Base-by-base conservation (phyloP, 2,329 filamentous ascomycete species). In the Taxawa tesnikishii region DNA sequence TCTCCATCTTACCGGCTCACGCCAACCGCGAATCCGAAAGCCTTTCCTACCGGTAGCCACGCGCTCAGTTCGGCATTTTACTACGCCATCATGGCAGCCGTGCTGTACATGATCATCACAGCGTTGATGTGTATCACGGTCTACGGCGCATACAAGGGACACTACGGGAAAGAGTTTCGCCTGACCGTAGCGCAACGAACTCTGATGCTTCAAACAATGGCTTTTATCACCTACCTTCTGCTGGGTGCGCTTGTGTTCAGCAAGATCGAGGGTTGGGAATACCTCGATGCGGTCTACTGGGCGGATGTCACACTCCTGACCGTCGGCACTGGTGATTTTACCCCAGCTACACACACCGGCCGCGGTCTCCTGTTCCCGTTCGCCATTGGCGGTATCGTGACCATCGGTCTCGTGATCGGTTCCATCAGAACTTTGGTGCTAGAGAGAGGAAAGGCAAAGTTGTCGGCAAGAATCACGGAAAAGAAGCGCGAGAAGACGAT, bases 21-120 rank as follows among this genome's bases (percentile, higher is more conserved):
- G 10, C 36, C 50, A 25, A 49, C 56, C n/a, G 33, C 40, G 8
- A 25, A 28, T 24, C 29, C 29, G 18, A 31, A 31, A 32, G 38
- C 38, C 7, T 33, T 31, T 4, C 45, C 46, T 6, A 29, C 33
- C 3, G 36, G 33, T 4, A 38, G 36, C 8, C 63, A 66, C 40
- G 60, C 67, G 1, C 49, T 75, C 15, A 65, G 66, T 0, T 66
- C 71, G 41, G 67, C 68, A 5, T 75, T 66, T 46, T 76, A 75
- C 46, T 75, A 74, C 41, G 71, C 60, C 2, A 65, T 72, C 32
- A 69, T 72, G 34, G 72, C 72, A 4, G 67, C 70, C 3, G 60
- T 47, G 0, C 46, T 74, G 3, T 75, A 75, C 43, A 67, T 70
- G 36, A 56, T 73, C 32, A 64, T 75, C 24, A 60, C 67, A 1